A percentile compares a stretch with the other conserved stretches of the same genome.
Conservation (phyloP, 345 rosid species). For the Sisymbrium irio region DNA sequence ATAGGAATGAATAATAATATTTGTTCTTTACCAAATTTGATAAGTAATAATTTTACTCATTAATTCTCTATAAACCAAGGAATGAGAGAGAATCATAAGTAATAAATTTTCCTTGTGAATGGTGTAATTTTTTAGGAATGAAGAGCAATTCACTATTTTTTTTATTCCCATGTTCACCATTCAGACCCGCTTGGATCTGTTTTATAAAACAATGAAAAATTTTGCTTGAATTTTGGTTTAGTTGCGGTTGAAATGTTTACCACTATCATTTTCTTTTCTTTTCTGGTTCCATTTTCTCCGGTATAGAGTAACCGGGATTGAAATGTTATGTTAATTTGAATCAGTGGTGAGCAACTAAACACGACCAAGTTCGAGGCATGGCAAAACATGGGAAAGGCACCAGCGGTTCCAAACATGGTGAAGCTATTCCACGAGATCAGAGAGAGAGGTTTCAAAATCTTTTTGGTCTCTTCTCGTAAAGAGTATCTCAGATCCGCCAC, state of each 20-base stretch:
- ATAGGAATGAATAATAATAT: too few species aligned
- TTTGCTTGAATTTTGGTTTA: too few species aligned
- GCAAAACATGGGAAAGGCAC: slow-evolving; percentile 66
- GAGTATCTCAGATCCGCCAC: slow-evolving; percentile 75
- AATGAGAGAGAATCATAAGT: too few species aligned
- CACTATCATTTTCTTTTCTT: neutral
- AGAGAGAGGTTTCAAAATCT: slow-evolving; percentile 66
- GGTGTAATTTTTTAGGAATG: too few species aligned
- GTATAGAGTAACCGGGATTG: slow-evolving; percentile 13
- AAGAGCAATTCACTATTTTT: too few species aligned
- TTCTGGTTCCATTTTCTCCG: neutral
- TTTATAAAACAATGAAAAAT: neutral
- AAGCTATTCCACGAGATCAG: slow-evolving; percentile 59
- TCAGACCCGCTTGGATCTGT: neutral
- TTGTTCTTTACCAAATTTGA: too few species aligned
- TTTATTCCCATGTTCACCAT: too few species aligned
- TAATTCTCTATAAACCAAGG: too few species aligned
- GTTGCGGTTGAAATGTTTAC: too few species aligned
- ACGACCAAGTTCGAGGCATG: slow-evolving; percentile 59
- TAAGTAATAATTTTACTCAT: too few species aligned
- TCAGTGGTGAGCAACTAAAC: slow-evolving; percentile 70
- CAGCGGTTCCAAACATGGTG: slow-evolving; percentile 54
- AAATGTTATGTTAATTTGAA: slow-evolving; percentile 1
- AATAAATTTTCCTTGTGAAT: too few species aligned
- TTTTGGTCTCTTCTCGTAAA: slow-evolving; percentile 74